Percentiles rank a stretch among this genome's conserved stretches.
These are phyloP conservation scores for Sindora glabra DNA, from an alignment of 306 rosid species.

Conservation along the genomic window DNA sequence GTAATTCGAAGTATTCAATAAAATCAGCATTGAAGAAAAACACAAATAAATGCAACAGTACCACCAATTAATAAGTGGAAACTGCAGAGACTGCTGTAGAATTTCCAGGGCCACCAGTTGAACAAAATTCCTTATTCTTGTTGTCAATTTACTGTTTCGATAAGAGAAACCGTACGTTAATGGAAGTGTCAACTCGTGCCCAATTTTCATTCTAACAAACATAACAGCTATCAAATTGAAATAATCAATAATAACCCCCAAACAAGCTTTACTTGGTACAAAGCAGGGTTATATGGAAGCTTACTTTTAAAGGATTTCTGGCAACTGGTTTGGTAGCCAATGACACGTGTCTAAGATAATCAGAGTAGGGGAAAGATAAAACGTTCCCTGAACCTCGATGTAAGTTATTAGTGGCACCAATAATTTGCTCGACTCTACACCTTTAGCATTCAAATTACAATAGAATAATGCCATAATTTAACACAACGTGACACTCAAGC, in stretches of 20 bases:
- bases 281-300: conserved; percentile 8
- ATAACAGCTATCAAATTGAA: too few relatives aligned
- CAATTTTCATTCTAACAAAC: not conserved
- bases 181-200: not conserved
- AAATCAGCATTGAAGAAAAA: not conserved
- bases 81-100: conserved; percentile 13
- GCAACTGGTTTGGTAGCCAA: conserved; percentile 25
- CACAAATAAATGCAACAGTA: not conserved
- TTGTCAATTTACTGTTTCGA: not conserved
- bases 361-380: conserved; percentile 42
- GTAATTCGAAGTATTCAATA: conserved; percentile 3
- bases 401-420: conserved; percentile 50
- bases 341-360: conserved; percentile 27
- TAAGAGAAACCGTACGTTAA: not conserved
- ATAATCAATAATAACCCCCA: too few relatives aligned
- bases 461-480: conserved; percentile 14
- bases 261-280: not conserved
- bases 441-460: conserved; percentile 25
- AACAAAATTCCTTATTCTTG: conserved; percentile 26
- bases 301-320: conserved; percentile 29
- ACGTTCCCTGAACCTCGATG: conserved; percentile 38
- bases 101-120: conserved; percentile 9
- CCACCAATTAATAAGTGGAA: conserved; percentile 6
- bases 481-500: not conserved
- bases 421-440: conserved; percentile 44